Conservation (phyloP, 2,329 filamentous ascomycete species). For the Setomelanomma holmii region DNA sequence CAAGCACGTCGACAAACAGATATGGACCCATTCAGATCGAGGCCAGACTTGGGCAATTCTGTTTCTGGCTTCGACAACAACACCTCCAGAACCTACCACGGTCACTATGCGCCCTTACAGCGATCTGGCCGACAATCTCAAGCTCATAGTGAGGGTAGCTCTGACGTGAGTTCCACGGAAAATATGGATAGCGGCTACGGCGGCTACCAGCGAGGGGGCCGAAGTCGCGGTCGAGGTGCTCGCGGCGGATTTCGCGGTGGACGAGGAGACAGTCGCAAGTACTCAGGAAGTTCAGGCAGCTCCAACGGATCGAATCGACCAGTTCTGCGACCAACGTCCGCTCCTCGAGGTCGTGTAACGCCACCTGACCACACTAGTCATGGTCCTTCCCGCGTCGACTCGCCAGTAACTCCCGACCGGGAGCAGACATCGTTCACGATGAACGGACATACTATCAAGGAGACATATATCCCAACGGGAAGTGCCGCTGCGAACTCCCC, state of each 20-base stretch:
- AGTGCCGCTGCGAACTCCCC: neutral
- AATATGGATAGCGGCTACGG: constrained; percentile 15
- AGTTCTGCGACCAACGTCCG: constrained; percentile 1
- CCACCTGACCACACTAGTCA: constrained; percentile 5
- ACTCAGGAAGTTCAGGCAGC: constrained; percentile 24
- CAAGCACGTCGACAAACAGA: constrained; percentile 14
- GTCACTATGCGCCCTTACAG: neutral
- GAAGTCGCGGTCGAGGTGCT: constrained; percentile 10
- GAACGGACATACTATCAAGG: constrained; percentile 20
- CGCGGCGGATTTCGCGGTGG: constrained; percentile 3
- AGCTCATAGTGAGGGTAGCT: constrained; percentile 2
- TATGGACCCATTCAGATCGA: neutral
- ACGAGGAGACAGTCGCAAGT: constrained; percentile 9
- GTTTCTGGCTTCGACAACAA: neutral
- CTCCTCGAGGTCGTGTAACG: neutral
- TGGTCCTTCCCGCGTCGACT: neutral
- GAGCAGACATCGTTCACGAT: constrained; percentile 13
- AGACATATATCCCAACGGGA: constrained; percentile 17
- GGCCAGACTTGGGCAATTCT: constrained; percentile 2
- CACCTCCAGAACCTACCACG: neutral
- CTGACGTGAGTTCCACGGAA: constrained; percentile 8
- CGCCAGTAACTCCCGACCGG: constrained; percentile 8
- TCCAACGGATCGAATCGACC: constrained; percentile 14
- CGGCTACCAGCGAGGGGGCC: constrained; percentile 9
- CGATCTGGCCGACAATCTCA: too few species aligned